A percentile compares a stretch with the other conserved stretches of the same genome.
These are phyloP conservation scores for Cladophialophora chaetospira DNA, from an alignment of 2,329 filamentous ascomycete genomes.

Conservation along the genomic window DNA sequence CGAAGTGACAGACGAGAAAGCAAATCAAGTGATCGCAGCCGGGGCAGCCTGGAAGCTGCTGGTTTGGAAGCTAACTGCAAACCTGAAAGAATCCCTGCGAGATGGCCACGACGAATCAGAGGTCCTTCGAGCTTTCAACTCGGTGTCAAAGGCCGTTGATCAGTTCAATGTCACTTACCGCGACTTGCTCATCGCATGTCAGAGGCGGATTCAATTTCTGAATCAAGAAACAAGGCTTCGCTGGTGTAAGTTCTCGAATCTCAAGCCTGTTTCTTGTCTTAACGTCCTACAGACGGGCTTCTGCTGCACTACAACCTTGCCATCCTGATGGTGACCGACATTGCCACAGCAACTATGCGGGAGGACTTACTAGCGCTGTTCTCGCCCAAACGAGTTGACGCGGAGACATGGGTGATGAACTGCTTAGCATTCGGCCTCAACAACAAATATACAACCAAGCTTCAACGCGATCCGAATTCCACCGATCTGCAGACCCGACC, in stretches of 20 bases:
- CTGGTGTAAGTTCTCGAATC: constrained; percentile 32
- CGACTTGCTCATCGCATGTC: constrained; percentile 34
- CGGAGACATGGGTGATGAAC: constrained; percentile 36
- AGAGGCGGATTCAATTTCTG: constrained; percentile 38
- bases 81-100: constrained; percentile 38
- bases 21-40: constrained; percentile 37
- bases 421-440: constrained; percentile 36
- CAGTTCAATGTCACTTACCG: constrained; percentile 37
- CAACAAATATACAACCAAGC: constrained; percentile 33
- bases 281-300: constrained; percentile 28
- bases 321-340: constrained; percentile 36
- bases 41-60: constrained; percentile 36
- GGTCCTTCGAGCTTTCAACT: constrained; percentile 34
- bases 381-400: constrained; percentile 30
- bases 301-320: constrained; percentile 37
- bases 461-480: neutral
- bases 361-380: constrained; percentile 34
- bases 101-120: constrained; percentile 38
- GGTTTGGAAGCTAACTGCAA: constrained; percentile 37
- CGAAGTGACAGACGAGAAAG: constrained; percentile 36
- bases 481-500: neutral
- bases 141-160: constrained; percentile 35
- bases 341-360: constrained; percentile 33
- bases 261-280: neutral
- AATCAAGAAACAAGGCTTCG: constrained; percentile 38